phyloP scores from a whole-genome alignment of 225 moss, liverwort and hornwort genomes.

The Neckera pumila region DNA sequence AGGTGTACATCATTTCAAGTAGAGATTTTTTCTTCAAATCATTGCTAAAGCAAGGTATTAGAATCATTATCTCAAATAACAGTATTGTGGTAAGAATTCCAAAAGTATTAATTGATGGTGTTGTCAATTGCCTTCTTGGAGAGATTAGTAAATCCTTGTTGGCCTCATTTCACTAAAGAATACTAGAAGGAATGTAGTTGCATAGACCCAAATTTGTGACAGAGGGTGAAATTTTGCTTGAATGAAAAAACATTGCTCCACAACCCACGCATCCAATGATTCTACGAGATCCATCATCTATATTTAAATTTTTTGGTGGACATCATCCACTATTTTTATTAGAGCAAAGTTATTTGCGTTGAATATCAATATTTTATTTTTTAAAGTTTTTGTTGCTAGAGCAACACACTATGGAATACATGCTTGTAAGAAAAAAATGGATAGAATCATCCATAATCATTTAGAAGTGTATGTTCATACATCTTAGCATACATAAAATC shows the following conservation, averaged over 20 bases:
- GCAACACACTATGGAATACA: rapidly evolving
- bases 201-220: background rate
- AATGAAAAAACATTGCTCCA: background rate
- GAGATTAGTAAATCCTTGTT: background rate
- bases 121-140: background rate
- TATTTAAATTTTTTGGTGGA: rapidly evolving
- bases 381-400: background rate
- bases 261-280: background rate
- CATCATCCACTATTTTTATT: background rate
- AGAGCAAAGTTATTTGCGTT: background rate
- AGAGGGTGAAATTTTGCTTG: rapidly evolving
- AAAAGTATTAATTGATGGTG: background rate
- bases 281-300: background rate
- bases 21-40: background rate
- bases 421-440: background rate
- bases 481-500: no score
- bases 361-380: background rate
- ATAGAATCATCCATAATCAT: background rate
- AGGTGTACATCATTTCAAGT: background rate
- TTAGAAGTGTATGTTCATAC: background rate
- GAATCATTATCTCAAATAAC: background rate
- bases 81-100: background rate
- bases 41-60: background rate
- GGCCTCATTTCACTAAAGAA: background rate
- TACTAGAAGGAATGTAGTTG: background rate